These are phyloP conservation scores for Aspergillus jensenii DNA, from an alignment of 2,329 filamentous ascomycete species.

Conservation along the genomic window DNA sequence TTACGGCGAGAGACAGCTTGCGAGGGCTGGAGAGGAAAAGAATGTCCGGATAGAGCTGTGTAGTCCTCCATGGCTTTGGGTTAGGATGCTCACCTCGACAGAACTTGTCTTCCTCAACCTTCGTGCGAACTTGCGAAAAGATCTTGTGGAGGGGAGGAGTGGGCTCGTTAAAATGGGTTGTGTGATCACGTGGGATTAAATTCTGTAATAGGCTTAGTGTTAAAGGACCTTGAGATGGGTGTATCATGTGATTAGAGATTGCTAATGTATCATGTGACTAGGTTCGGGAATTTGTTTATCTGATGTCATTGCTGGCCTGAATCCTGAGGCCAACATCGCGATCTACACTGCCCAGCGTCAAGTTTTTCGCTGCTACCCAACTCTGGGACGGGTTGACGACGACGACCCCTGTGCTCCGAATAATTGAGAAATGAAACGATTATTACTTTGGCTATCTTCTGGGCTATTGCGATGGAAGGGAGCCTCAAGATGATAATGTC, in stretches of 20 bases:
- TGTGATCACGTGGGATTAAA: conserved; percentile 37
- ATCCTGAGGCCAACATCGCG: background rate
- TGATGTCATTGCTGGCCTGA: conserved; percentile 5
- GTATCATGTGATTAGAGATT: conserved; percentile 5
- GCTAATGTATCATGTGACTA: background rate
- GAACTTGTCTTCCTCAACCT: conserved; percentile 62
- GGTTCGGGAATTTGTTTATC: conserved; percentile 6
- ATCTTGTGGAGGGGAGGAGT: conserved; percentile 26
- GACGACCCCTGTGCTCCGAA: conserved; percentile 6
- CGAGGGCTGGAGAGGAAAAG: background rate
- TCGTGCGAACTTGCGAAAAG: conserved; percentile 32
- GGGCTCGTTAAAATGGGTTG: conserved; percentile 39
- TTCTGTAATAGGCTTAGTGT: conserved; percentile 15
- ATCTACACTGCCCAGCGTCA: too few relatives aligned
- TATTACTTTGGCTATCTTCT: conserved; percentile 18
- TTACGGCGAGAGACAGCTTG: background rate
- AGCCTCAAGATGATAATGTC: conserved; percentile 19
- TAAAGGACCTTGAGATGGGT: conserved; percentile 3
- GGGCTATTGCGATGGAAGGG: conserved; percentile 21
- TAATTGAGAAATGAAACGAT: conserved; percentile 11
- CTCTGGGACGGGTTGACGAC: background rate
- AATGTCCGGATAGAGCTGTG: background rate
- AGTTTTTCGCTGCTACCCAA: background rate
- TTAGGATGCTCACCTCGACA: conserved; percentile 54
- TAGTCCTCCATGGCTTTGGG: background rate